phyloP scores from a whole-genome alignment of 495 filamentous ascomycete genomes.

The Podospora bellae-mahoneyi region DNA sequence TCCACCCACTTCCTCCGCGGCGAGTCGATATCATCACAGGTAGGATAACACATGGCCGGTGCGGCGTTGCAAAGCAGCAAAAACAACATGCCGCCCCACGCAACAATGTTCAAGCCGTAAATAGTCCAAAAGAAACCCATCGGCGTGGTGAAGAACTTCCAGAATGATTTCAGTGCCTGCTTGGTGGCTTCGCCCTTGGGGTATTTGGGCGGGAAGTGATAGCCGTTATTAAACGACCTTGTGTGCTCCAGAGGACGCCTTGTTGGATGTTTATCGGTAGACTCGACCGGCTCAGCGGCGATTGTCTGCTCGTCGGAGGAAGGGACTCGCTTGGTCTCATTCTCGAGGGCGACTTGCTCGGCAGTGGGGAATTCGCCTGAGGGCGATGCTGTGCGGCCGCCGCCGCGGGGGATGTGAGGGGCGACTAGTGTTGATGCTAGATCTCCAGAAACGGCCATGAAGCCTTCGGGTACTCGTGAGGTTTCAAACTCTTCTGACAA shows the following conservation, averaged over 20 bases:
- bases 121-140: conserved; percentile 70
- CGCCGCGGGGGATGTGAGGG: neutral
- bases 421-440: conserved; percentile 28
- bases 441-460: conserved; percentile 53
- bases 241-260: conserved; percentile 10
- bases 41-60: conserved; percentile 74
- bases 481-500: conserved; percentile 47
- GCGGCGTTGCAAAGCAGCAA: conserved; percentile 71
- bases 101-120: conserved; percentile 76
- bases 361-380: neutral
- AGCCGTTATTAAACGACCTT: conserved; percentile 53
- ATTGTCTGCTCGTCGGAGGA: conserved; percentile 6
- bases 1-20: conserved; percentile 78
- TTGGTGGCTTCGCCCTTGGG: conserved; percentile 57
- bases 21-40: conserved; percentile 69
- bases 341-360: neutral
- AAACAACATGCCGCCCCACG: conserved; percentile 91
- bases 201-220: conserved; percentile 67
- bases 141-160: conserved; percentile 57
- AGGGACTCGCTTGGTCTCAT: neutral
- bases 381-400: neutral
- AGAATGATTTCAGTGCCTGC: conserved; percentile 54
- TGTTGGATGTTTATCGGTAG: neutral
- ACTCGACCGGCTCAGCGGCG: neutral
- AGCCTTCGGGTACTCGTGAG: conserved; percentile 48